A percentile compares a stretch with the other conserved stretches of the same genome.
Conservation (phyloP, 345 rosid species). For the Eucalyptus camaldulensis region DNA sequence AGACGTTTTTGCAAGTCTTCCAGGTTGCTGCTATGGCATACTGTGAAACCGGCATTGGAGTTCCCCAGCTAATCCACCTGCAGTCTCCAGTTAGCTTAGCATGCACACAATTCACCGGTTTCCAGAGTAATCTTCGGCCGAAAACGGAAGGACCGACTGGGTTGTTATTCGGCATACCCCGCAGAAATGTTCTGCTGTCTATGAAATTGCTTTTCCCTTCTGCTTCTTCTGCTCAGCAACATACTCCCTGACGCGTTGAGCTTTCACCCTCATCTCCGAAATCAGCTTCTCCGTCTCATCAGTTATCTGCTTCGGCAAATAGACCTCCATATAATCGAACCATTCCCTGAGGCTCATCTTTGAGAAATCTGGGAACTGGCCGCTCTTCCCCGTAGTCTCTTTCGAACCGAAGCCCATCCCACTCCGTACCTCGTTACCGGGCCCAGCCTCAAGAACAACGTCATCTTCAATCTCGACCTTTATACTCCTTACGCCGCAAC, state of each 20-base stretch:
- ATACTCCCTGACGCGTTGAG: conserved; percentile 24
- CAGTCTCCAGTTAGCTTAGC: neutral
- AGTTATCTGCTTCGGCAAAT: conserved; percentile 33
- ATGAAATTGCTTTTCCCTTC: neutral
- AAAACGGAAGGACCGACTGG: neutral
- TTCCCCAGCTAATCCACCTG: neutral
- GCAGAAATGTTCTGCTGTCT: neutral
- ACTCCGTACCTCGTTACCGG: neutral
- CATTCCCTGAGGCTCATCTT: conserved; percentile 51
- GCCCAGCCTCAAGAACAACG: neutral
- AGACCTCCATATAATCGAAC: conserved; percentile 45
- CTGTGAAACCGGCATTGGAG: neutral
- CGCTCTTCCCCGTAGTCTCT: neutral
- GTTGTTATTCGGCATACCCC: neutral
- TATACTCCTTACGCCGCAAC: neutral
- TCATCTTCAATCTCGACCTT: neutral
- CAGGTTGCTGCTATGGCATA: neutral
- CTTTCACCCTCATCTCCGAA: conserved; percentile 36
- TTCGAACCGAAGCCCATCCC: neutral
- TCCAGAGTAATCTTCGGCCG: neutral
- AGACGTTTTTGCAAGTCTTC: neutral
- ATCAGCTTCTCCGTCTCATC: conserved; percentile 55
- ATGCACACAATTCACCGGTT: neutral
- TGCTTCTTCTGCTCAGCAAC: conserved; percentile 35
- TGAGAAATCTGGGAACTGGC: conserved; percentile 18